Evolutionary conservation across 371 early-diverging fungal genomes (phyloP), one percentile per base, ranked within the genome.

Genomic region (Entomophthora muscae): DNA sequence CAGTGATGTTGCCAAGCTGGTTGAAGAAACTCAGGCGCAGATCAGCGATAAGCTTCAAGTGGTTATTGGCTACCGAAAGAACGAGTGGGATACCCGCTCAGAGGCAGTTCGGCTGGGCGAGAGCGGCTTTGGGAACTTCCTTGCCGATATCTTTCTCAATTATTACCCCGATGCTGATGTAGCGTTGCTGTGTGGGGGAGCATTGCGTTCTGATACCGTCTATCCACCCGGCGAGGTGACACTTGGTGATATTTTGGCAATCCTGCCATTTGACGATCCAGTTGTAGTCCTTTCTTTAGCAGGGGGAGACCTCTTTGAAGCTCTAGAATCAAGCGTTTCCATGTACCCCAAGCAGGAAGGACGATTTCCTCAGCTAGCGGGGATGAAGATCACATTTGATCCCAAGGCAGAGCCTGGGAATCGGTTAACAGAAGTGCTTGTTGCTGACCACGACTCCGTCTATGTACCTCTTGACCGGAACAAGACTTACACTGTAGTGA

Each of bases 181-280:
- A 29, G 76, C 73, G 0, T 64, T 80, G 1, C 64, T 78, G 24
- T 76, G 75, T 29, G 84, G 82, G 22, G 84, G 84, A 5, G 74
- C 80, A 0, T 76, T 83, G 22, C 75, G 83, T 31, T 77, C 78
- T 17, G 83, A 82, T 66, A 71, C 69, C 5, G 65, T 78, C 1
- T 75, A 79, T 61, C 71, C 71, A 0, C 70, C 72, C n/a, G 84
- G 83, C 2, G 72, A 69, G 17, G 66, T 83, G 52, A 77, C 76
- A 22, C 66, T 83, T 52, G 75, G 78, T 10, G 81, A 82, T 54
- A 68, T 83, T 26, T 68, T 82, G 72, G 77, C 78, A 17, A 69
- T 79, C 2, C 81, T 83, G 58, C 84, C 84, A 24, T 83, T 83
- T 31, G 75, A 77, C 28, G 84, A 83, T 52, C 83, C 83, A 13